Percentiles rank a stretch among this genome's conserved stretches.
These are phyloP conservation scores for Colletotrichum sp. DNA, from an alignment of 2,329 filamentous ascomycete species.

Conservation along the genomic window DNA sequence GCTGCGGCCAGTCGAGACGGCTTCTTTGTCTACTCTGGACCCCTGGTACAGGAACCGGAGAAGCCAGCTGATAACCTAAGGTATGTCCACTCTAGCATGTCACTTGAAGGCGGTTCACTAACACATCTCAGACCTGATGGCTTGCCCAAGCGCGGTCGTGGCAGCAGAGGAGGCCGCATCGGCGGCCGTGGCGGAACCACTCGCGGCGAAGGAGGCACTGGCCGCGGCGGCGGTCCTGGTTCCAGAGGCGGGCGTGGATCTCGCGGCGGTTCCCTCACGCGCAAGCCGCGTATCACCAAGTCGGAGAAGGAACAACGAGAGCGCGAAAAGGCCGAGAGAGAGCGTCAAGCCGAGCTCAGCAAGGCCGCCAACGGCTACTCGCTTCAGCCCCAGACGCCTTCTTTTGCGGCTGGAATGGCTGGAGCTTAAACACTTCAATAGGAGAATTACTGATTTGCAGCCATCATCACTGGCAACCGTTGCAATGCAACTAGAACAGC, in stretches of 20 bases:
- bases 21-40: constrained; percentile 97
- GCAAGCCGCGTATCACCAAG: constrained; percentile 88
- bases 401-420: constrained; percentile 25
- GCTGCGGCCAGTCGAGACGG: constrained; percentile 93
- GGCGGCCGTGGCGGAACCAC: constrained; percentile 68
- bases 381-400: constrained; percentile 34
- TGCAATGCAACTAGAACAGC: neutral
- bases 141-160: constrained; percentile 68
- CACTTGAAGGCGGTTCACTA: constrained; percentile 32
- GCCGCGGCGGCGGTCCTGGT: constrained; percentile 64
- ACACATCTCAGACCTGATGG: constrained; percentile 65
- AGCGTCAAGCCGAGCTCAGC: constrained; percentile 50
- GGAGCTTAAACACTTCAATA: constrained; percentile 5
- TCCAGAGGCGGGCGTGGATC: constrained; percentile 75
- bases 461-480: neutral
- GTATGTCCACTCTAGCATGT: constrained; percentile 43
- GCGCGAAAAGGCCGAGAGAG: constrained; percentile 79
- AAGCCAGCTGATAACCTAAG: constrained; percentile 59
- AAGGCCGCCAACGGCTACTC: constrained; percentile 41
- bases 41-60: constrained; percentile 85
- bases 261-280: constrained; percentile 73
- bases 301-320: constrained; percentile 83
- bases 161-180: constrained; percentile 53
- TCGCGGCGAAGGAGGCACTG: constrained; percentile 51
- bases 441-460: neutral